A percentile compares a stretch with the other conserved stretches of the same genome.
phyloP scores from a whole-genome alignment of 2,329 filamentous ascomycete genomes.

The Alternaria sp. region DNA sequence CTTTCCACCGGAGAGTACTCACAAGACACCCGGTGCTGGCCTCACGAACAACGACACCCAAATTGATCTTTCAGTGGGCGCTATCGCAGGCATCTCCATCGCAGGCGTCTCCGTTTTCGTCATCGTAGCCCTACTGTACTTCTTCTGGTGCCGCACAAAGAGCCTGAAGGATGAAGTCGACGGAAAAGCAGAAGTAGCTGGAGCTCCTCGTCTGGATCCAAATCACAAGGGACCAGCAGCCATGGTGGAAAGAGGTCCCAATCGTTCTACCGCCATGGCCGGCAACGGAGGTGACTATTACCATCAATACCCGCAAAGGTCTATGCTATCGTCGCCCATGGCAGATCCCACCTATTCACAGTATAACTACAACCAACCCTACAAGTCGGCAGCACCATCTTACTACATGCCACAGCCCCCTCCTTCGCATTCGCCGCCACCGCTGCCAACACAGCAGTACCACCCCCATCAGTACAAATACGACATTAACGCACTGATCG shows the following conservation, averaged over 20 bases:
- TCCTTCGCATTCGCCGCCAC: neutral
- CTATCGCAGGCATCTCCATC: slow-evolving; percentile 62
- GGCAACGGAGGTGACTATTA: neutral
- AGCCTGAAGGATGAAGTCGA: slow-evolving; percentile 31
- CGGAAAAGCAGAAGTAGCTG: slow-evolving; percentile 20
- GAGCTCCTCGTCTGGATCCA: neutral
- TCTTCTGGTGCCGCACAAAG: slow-evolving; percentile 35
- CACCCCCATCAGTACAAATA: neutral
- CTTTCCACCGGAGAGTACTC: slow-evolving; percentile 32
- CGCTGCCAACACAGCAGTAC: neutral
- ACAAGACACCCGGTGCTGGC: neutral
- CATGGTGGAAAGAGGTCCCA: neutral
- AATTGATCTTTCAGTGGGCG: slow-evolving; percentile 40
- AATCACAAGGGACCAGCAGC: neutral
- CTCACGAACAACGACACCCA: neutral
- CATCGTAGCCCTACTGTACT: slow-evolving; percentile 32
- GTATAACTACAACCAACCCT: neutral
- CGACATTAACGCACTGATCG: slow-evolving; percentile 1
- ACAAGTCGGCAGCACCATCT: neutral
- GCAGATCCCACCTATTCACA: neutral
- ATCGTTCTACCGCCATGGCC: neutral
- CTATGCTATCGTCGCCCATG: neutral
- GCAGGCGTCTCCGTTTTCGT: slow-evolving; percentile 53
- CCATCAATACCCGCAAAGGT: slow-evolving; percentile 1
- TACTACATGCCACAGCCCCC: neutral